These are phyloP conservation scores for Termitomyces sp. DNA, from an alignment of 768 basidiomycete genomes.

Conservation along the genomic window DNA sequence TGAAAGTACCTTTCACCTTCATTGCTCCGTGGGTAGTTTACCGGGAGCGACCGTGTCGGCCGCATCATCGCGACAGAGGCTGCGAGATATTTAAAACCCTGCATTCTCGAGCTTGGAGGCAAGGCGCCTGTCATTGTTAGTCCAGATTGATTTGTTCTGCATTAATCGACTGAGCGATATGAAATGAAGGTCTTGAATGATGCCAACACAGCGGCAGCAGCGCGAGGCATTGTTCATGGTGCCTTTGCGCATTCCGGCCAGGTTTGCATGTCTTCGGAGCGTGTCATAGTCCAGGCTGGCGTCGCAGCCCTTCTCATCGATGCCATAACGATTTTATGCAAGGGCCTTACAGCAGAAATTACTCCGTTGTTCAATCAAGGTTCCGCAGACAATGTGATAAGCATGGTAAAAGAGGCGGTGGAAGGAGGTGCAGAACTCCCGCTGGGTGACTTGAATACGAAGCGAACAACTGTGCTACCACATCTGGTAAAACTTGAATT, in stretches of 20 bases:
- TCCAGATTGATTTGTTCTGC: not conserved
- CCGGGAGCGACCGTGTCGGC: conserved; percentile 50
- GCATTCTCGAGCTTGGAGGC: conserved; percentile 50
- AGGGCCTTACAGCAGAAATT: conserved; percentile 25
- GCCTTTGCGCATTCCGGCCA: conserved; percentile 46
- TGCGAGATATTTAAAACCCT: conserved; percentile 50
- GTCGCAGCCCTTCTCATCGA: conserved; percentile 29
- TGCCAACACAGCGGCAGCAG: conserved; percentile 48
- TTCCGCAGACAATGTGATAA: conserved; percentile 40
- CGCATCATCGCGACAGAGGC: conserved; percentile 47
- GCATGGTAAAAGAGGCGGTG: conserved; percentile 38
- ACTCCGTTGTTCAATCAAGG: conserved; percentile 35
- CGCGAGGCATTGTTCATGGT: conserved; percentile 39
- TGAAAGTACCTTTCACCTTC: not conserved
- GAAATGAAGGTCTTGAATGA: conserved; percentile 38
- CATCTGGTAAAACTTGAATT: conserved; percentile 33
- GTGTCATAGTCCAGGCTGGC: conserved; percentile 44
- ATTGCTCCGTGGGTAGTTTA: conserved; percentile 31
- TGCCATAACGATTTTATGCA: conserved; percentile 25
- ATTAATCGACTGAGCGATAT: not conserved
- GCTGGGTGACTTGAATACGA: conserved; percentile 33
- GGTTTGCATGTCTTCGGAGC: conserved; percentile 55
- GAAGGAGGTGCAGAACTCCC: conserved; percentile 39
- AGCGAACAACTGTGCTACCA: conserved; percentile 42
- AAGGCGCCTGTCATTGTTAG: conserved; percentile 47